Evolutionary conservation across 2,329 filamentous ascomycete species (phyloP), one percentile per base, ranked within the genome.

Genomic region (Exophiala calicioides): DNA sequence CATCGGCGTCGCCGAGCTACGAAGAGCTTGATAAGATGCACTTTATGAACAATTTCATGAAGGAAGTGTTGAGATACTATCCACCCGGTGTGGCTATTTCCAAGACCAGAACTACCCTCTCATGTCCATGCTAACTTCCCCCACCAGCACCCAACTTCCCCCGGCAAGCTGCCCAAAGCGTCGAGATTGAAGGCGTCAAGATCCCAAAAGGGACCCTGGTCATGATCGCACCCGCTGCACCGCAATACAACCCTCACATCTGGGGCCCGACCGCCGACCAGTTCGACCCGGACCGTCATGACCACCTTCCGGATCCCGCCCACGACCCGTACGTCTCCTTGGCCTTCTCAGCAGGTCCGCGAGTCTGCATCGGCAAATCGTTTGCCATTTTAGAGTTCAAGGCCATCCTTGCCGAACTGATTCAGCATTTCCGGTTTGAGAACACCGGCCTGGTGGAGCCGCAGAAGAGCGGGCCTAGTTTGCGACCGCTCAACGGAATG

Each of bases 1-100:
- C 84, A 0, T 70, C 75, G 72, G 31, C 50, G 89, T 7, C 7
- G 24, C 36, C 59, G n/a, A 53, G 54, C 21, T 37, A 47, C 15
- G 26, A 45, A 21, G 18, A 21, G 85, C 52, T 91, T 54, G 86
- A 91, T 66, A 73, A 73, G 41, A 77, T 93, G 61, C 82, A 85
- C 2, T 93, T 90, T 64, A 30, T 48, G 24, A 44, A 44, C 21
- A 19, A 51, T 32, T 47, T 58, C 23, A 56, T 64, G 33, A 54
- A 58, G 7, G 45, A 48, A 18, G 31, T 35, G 5, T 68, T 81
- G 5, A 65, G 67, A 12, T 58, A 68, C 1, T 68, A 65, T 41
- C 65, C 66, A 4, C 65, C 66, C 0, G 67, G 68, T 1, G 66
- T 65, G 0, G 54, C n/a, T n/a, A n/a, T n/a, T n/a, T n/a, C n/a